A percentile compares a stretch with the other conserved stretches of the same genome.
These are phyloP conservation scores for Diplodia scrobiculata DNA, from an alignment of 2,329 filamentous ascomycete species.

Conservation along the genomic window DNA sequence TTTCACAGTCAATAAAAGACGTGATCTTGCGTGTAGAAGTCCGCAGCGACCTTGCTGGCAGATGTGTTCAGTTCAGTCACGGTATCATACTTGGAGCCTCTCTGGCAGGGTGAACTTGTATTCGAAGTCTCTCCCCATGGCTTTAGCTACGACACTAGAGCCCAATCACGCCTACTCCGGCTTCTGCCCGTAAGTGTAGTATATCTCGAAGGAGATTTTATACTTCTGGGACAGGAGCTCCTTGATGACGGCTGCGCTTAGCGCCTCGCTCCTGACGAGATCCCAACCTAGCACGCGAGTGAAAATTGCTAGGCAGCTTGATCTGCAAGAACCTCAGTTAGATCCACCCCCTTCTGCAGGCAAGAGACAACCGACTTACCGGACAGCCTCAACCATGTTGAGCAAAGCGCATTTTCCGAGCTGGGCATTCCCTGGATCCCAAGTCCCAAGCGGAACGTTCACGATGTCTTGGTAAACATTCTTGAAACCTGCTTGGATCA, in stretches of 20 bases:
- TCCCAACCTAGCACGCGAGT: conserved; percentile 49
- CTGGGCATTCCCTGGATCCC: not conserved
- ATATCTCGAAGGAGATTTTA: conserved; percentile 3
- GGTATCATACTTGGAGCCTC: too few species aligned
- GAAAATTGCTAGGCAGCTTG: conserved; percentile 44
- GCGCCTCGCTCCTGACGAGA: conserved; percentile 48
- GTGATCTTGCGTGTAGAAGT: not conserved
- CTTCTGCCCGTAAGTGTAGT: conserved; percentile 8
- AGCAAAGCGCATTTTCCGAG: conserved; percentile 3
- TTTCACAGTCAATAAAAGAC: not conserved
- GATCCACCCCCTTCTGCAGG: conserved; percentile 41
- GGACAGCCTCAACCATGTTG: conserved; percentile 31
- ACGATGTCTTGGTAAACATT: conserved; percentile 41
- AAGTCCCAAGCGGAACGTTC: conserved; percentile 34
- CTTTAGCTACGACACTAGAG: not conserved
- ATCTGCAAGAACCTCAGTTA: conserved; percentile 39
- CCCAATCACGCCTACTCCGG: not conserved
- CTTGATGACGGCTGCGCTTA: conserved; percentile 36
- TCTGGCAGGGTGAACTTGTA: too few species aligned
- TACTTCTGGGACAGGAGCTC: conserved; percentile 30
- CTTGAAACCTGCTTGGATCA: conserved; percentile 39
- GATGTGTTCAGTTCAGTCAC: too few species aligned
- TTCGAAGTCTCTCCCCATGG: not conserved
- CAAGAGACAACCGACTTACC: conserved; percentile 33
- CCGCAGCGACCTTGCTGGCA: not conserved